Evolutionary conservation across 495 filamentous ascomycete genomes (phyloP).

Genomic region (Cercophora sp.): DNA sequence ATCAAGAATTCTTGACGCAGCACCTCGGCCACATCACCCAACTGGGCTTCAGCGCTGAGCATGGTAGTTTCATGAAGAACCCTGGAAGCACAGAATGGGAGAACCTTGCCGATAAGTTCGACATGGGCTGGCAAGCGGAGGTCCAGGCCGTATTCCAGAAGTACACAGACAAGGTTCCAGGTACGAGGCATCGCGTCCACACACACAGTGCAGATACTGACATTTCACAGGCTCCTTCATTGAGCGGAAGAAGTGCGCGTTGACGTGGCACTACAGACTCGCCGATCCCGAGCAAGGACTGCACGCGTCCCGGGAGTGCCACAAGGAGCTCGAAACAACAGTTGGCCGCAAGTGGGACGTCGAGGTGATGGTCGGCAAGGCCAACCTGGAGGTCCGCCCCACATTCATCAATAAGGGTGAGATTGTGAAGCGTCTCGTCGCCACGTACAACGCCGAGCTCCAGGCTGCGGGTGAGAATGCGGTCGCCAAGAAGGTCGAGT

Average conservation of each 20-base stretch:
- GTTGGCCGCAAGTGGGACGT: constrained; percentile 77
- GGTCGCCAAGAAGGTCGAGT: constrained; percentile 55
- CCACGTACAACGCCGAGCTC: constrained; percentile 52
- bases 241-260: constrained; percentile 83
- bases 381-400: constrained; percentile 94
- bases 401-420: constrained; percentile 95
- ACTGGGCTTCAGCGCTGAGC: constrained; percentile 88
- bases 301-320: constrained; percentile 71
- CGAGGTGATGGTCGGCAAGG: constrained; percentile 93
- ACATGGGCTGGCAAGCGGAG: constrained; percentile 87
- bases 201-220: too few relatives aligned
- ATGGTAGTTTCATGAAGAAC: constrained; percentile 86
- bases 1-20: constrained; percentile 80
- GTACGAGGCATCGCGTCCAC: too few relatives aligned
- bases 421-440: constrained; percentile 75
- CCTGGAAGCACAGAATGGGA: constrained; percentile 73
- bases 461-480: constrained; percentile 12
- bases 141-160: constrained; percentile 76
- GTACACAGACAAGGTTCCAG: constrained; percentile 79
- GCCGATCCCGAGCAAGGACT: constrained; percentile 79
- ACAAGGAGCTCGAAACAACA: constrained; percentile 67
- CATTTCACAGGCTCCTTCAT: constrained; percentile 71
- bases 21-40: constrained; percentile 82
- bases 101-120: constrained; percentile 72
- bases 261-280: constrained; percentile 96